Evolutionary conservation across 441 rosid species (phyloP), one percentile per base, ranked within the genome.

Genomic region (Jatropha multifida): DNA sequence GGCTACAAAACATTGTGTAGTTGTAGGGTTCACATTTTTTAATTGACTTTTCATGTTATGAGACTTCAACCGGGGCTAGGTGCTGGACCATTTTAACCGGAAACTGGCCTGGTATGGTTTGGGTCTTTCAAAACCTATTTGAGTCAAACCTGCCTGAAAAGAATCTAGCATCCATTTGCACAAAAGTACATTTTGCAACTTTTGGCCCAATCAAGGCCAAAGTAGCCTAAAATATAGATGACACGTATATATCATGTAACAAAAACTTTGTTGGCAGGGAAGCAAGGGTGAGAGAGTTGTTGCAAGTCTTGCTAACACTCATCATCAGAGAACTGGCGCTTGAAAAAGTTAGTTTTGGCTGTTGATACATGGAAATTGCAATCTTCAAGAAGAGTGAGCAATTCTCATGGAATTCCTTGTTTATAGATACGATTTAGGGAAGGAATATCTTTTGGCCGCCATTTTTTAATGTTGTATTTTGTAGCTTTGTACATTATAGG

Each of bases 201-300:
- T 44, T 44, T 44, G 48, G 48, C 48, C 48, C 48, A 44, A 44
- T 1, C 2, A 44, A 44, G 7, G 48, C 10, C 10, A 44, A 4
- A 1, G 2, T 1, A 44, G 48, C 48, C 48, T 44, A 44, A 44
- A 27, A 42, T 13, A 12, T 38, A 5, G 11, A 5, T 23, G 3
- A 26, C 40, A 32, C 41, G 55, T 41, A 67, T 46, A 37, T 61
- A 51, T 77, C 23, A 65, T 44, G 10, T 44, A 44, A 4, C 10
- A 8, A 74, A 15, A 15, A 17, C 56, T 49, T 15, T 78, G 76
- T 70, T 78, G 64, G 73, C 94, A 93, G 99, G 94, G 97, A 96
- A 85, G 74, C 80, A 38, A 81, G 83, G 82, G 91, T 94, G 60
- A 89, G 98, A 78, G 97, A 92, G 81, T 79, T 86, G 69, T 93